Evolutionary conservation across 75 land plant species (phyloP).

Genomic region (Pseudotsuga menziesii): DNA sequence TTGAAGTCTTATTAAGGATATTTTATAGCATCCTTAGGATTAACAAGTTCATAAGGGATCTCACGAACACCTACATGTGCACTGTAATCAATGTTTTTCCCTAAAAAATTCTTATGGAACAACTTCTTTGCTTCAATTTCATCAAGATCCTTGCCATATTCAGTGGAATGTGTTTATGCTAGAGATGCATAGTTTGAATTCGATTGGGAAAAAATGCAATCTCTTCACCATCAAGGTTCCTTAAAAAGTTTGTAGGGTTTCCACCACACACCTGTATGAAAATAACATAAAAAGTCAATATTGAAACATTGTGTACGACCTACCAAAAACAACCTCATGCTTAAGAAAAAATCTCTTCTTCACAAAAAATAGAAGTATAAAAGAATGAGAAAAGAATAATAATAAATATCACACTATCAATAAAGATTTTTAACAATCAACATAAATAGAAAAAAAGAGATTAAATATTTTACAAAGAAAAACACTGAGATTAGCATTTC

Average conservation of each 20-base stretch:
- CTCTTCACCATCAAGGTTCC: slow-evolving; percentile 88
- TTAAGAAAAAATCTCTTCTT: background rate
- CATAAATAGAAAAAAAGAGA: background rate
- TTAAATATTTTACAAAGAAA: background rate
- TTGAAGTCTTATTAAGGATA: background rate
- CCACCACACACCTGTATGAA: slow-evolving; percentile 87
- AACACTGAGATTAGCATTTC: background rate
- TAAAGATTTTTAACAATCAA: background rate
- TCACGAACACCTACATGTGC: slow-evolving; percentile 63
- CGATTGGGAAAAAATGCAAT: slow-evolving; percentile 64
- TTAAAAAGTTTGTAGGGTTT: slow-evolving; percentile 86
- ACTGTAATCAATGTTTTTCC: slow-evolving; percentile 52
- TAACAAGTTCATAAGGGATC: slow-evolving; percentile 52
- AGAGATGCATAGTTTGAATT: slow-evolving; percentile 69
- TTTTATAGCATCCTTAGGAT: slow-evolving; percentile 20
- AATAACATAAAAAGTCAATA: background rate
- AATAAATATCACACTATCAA: background rate
- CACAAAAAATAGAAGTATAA: background rate
- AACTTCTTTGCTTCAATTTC: slow-evolving; percentile 79
- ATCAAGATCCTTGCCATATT: slow-evolving; percentile 76
- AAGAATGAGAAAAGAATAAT: background rate
- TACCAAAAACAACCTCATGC: background rate
- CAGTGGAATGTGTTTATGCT: slow-evolving; percentile 73
- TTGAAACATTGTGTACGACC: background rate
- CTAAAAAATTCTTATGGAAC: slow-evolving; percentile 62